These are phyloP conservation scores for Tricholoma hemisulphureum DNA, from an alignment of 768 basidiomycete genomes.

Conservation along the genomic window DNA sequence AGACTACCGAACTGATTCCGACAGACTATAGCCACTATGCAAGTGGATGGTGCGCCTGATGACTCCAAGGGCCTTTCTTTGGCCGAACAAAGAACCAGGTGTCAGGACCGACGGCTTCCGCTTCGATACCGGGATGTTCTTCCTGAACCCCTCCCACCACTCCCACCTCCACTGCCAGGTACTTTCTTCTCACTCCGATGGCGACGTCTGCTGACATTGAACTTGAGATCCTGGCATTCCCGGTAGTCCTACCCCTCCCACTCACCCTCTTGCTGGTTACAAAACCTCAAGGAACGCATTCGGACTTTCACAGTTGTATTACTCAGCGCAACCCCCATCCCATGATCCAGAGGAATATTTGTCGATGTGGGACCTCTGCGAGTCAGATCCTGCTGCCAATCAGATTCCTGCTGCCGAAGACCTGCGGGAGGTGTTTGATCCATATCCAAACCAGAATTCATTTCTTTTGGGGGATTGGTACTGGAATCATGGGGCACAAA, in stretches of 20 bases:
- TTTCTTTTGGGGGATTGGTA: constrained; percentile 12
- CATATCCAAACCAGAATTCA: constrained; percentile 11
- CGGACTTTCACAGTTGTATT: background rate
- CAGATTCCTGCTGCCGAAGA: background rate
- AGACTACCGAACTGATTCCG: no score
- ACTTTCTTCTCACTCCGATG: no score
- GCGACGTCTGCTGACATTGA: background rate
- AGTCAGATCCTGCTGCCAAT: background rate
- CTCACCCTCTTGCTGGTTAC: background rate
- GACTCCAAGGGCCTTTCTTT: no score
- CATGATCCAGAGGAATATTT: background rate
- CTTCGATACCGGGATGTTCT: no score
- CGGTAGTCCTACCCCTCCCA: no score
- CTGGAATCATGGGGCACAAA: constrained; percentile 4
- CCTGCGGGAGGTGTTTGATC: background rate
- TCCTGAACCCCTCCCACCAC: no score
- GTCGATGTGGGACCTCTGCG: background rate
- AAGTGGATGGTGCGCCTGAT: no score
- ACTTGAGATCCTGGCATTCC: background rate
- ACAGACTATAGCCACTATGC: no score
- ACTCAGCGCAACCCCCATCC: background rate
- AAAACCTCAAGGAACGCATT: background rate
- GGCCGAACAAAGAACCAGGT: no score
- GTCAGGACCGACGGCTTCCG: no score
- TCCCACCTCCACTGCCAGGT: no score